Evolutionary conservation across 805 yeast species (phyloP), one percentile per base, ranked within the genome.

Genomic region (Hanseniaspora thailandica): DNA sequence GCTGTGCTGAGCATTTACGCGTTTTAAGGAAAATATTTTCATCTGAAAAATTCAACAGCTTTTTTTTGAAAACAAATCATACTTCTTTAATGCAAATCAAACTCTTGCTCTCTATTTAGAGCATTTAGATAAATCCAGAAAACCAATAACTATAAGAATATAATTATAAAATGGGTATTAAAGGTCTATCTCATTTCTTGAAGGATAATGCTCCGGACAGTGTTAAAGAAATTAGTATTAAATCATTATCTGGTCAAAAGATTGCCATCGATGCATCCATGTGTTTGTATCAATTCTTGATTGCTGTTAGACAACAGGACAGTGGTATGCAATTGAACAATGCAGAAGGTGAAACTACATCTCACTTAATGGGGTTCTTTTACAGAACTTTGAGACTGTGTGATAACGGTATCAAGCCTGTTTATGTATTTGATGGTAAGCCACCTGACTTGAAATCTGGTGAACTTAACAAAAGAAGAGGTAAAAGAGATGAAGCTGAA

Each of bases 261-360:
- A 95, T 93, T n/a, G 98, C 98, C 56, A 89, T 93, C 56, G 76
- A 85, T 70, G 94, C 95, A 2, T 89, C 97, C 9, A 93, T 93
- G 98, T 87, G 95, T 59, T 73, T 93, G 39, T 93, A 93, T 65
- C 99, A 93, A 68, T 93, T 90, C 63, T 73, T 93, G 47, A 89
- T 93, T 63, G 97, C 97, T 0, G 98, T 93, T 4, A 77, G 99
- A 63, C 97, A 90, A 61, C 88, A 84, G 55, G 97, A 93, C 63
- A 50, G 54, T 50, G 99, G 99, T n/a, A 87, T 81, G 57, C 95
- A 88, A 64, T 73, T 93, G 62, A 81, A 93, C 23, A 84, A 79
- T 57, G 96, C 86, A 38, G 78, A 78, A 19, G 99, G 99, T 43
- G 95, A 87, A 57, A 90, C 97, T 1, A 84, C 86, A 0, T 85